Base-by-base conservation (phyloP, 2,329 filamentous ascomycete genomes). In the Teratosphaeria destructans region DNA sequence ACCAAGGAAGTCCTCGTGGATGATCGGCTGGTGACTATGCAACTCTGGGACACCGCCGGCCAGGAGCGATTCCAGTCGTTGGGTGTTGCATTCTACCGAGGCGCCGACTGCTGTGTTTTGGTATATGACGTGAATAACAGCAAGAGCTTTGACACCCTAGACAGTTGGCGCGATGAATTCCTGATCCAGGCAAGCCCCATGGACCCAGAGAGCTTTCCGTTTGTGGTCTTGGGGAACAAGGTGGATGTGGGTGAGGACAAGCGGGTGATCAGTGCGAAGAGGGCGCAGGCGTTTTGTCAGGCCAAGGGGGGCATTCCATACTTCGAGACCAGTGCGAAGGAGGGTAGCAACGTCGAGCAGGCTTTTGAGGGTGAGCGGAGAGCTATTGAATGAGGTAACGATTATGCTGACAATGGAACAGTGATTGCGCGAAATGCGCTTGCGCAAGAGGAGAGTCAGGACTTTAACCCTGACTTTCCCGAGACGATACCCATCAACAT, bases 41-140 rank as follows among this genome's bases (percentile, higher is more conserved):
- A 97, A 87, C 87, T 99, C 39, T 99, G 93, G 93, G 93, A 99
- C 74, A 99, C 93, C 2, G 93, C 93, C 23, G 93, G 93, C 34
- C 93, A 99, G 76, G 93, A 99, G 76, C 87, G 93, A 64, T 99
- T 99, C 76, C 93, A 99, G 77, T 96, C 92, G 43, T 81, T 99
- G 67, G 93, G 94, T 58, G 93, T 99, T 53, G 94, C 93, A 55
- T 99, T 99, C 78, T 99, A 99, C 79, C 85, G 93, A 64, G 93
- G 93, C 64, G 93, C 94, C 67, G 93, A 99, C 79, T 97, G 93
- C 83, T 97, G 94, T 74, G 93, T 97, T 61, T 81, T 99, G 58
- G 93, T 97, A 57, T 97, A 94, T 80, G 93, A 99, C 73, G 93
- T 99, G 76, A 99, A 99, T 80, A 97, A 96, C 76, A 89, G 92